phyloP scores from a whole-genome alignment of 129 eudicot species.

The Centrapalus pauciflorus region DNA sequence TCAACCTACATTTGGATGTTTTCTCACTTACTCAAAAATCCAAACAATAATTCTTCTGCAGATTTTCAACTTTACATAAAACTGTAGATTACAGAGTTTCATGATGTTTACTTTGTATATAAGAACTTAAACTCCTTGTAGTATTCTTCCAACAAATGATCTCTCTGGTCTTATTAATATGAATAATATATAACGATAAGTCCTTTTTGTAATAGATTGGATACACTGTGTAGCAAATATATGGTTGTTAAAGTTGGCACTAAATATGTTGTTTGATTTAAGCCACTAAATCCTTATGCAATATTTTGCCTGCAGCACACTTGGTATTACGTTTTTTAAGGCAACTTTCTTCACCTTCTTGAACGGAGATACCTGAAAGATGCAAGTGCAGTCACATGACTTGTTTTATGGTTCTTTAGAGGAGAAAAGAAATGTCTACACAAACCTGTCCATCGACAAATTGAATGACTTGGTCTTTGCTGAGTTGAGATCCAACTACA shows the following conservation, averaged over 20 bases:
- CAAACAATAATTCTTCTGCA: conserved; percentile 2
- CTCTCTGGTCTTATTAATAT: conserved; percentile 19
- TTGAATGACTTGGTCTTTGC: conserved; percentile 63
- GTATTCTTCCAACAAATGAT: neutral
- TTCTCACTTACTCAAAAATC: neutral
- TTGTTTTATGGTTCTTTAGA: conserved; percentile 5
- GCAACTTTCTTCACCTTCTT: conserved; percentile 66
- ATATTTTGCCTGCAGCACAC: conserved; percentile 78
- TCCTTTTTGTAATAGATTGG: neutral
- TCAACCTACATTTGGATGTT: neutral
- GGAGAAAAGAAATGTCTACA: neutral
- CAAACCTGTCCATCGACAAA: conserved; percentile 69
- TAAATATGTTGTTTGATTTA: conserved; percentile 33
- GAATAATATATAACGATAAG: neutral
- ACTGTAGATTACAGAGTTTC: neutral
- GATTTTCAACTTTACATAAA: neutral
- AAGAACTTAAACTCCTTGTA: neutral
- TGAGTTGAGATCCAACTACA: conserved; percentile 48
- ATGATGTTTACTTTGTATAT: conserved; percentile 8
- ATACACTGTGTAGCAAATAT: conserved; percentile 9
- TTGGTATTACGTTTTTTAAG: conserved; percentile 68
- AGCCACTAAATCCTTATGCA: conserved; percentile 58
- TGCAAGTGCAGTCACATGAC: conserved; percentile 12
- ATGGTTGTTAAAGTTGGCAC: conserved; percentile 45
- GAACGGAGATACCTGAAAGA: conserved; percentile 72